phyloP scores from a whole-genome alignment of 148 eudicot species.

The Rhododendron vialii region DNA sequence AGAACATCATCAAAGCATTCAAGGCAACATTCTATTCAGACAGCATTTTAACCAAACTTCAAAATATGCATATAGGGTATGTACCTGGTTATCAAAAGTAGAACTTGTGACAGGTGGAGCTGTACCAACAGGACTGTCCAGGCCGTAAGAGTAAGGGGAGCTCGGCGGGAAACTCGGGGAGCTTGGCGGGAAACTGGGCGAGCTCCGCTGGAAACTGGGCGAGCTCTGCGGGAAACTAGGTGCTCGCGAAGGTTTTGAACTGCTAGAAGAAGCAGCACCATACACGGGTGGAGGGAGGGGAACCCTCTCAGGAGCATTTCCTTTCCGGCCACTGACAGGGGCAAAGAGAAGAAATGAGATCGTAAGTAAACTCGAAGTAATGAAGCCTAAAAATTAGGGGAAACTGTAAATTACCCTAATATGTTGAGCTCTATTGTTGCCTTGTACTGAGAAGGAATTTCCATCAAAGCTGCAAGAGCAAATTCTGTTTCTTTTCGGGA shows the following conservation, averaged over 20 bases:
- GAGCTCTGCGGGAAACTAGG: slow-evolving; percentile 42
- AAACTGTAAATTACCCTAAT: slow-evolving; percentile 52
- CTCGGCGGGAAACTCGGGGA: slow-evolving; percentile 40
- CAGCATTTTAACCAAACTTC: background rate
- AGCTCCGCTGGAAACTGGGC: slow-evolving; percentile 40
- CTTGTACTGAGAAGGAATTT: slow-evolving; percentile 87
- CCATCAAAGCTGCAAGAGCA: slow-evolving; percentile 90
- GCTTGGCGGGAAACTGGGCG: slow-evolving; percentile 40
- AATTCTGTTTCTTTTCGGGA: slow-evolving; percentile 85
- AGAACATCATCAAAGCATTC: background rate
- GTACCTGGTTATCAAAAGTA: slow-evolving; percentile 59
- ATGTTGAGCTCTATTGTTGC: slow-evolving; percentile 78
- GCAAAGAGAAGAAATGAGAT: slow-evolving; percentile 13
- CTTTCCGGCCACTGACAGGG: slow-evolving; percentile 50
- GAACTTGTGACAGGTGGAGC: slow-evolving; percentile 44
- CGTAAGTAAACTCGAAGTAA: background rate
- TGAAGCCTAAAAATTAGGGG: background rate
- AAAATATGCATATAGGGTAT: background rate
- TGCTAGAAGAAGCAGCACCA: slow-evolving; percentile 37
- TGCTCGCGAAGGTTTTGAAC: slow-evolving; percentile 40
- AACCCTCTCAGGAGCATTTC: slow-evolving; percentile 53
- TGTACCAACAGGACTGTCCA: slow-evolving; percentile 19
- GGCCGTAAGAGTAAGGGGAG: slow-evolving; percentile 28
- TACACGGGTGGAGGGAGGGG: slow-evolving; percentile 76
- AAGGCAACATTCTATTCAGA: background rate